phyloP scores from a whole-genome alignment of 139 green algal species.

The Haematococcus lacustris region DNA sequence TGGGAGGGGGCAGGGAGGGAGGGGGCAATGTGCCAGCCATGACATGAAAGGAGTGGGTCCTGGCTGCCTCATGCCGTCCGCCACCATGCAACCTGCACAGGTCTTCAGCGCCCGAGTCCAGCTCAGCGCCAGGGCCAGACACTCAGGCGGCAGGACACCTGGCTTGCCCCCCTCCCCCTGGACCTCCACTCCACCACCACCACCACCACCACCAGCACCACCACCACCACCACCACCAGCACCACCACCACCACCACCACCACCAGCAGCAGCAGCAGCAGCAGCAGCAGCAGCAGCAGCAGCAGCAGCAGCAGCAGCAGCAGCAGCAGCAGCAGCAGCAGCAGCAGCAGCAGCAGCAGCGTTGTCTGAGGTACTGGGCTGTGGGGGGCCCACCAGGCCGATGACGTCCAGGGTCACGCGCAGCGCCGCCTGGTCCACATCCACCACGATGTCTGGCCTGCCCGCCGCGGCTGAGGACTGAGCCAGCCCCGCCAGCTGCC shows the following conservation, averaged over 20 bases:
- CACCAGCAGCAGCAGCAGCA: neutral
- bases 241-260: neutral
- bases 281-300: neutral
- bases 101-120: no score
- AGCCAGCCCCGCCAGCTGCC: constrained; percentile 16
- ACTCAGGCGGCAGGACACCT: no score
- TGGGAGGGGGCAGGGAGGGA: no score
- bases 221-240: neutral
- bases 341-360: neutral
- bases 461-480: neutral
- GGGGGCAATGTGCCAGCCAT: no score
- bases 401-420: constrained; percentile 53
- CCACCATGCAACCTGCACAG: no score
- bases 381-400: constrained; percentile 41
- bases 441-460: constrained; percentile 8
- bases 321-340: neutral
- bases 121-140: no score
- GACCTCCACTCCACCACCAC: neutral
- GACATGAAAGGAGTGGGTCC: no score
- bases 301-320: neutral
- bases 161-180: no score
- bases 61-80: no score
- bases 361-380: no score
- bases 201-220: neutral
- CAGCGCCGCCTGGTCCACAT: constrained; percentile 47